Base-by-base conservation (phyloP, 2,329 filamentous ascomycete genomes). In the Neonectria punicea region DNA sequence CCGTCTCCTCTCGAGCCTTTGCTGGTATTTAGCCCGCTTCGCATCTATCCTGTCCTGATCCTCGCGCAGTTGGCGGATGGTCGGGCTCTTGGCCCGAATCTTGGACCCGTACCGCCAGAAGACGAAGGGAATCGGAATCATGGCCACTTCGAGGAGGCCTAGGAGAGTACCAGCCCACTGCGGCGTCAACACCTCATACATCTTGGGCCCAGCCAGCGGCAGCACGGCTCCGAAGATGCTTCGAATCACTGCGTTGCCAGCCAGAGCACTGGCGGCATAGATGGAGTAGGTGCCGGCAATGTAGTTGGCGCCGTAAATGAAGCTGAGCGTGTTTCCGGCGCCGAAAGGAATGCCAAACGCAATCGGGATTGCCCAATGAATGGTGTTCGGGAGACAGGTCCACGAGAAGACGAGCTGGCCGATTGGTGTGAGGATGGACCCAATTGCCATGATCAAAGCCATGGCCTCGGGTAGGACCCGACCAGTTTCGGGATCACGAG, bases 341-440 rank as follows among this genome's bases (percentile, higher is more conserved):
- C 93, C 93, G 71, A 96, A 97, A 0, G 91, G 91, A 6, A 97
- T 86, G 1, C 93, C 93, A 1, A 93, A 93, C 0, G 92, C 82
- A 53, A 97, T 90, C 1, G 93, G 91, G 20, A 89, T 84, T n/a
- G 93, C 89, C 91, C 92, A 97, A 76, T 93, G 94, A 34, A 97
- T 93, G 5, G 87, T 86, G 0, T 80, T 81, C 0, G 94, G 94
- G 0, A 93, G 87, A 66, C 90, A 94, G 0, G 94, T 97, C 93
- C 93, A 97, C 0, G 92, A 89, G 75, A 98, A 98, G 77, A 90
- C 91, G 25, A 98, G 86, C 78, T 97, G 91, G 16, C 94, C 94
- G 3, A 93, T 78, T 0, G 93, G 92, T 0, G 92, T 89, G 1
- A 93, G 81, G 1, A 97, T 76, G 0, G 93, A 88, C 4, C 92